Percentiles rank a stretch among this genome's conserved stretches.
phyloP scores from a whole-genome alignment of 1,284 basidiomycete genomes.

The Fomitopsis pinicola region DNA sequence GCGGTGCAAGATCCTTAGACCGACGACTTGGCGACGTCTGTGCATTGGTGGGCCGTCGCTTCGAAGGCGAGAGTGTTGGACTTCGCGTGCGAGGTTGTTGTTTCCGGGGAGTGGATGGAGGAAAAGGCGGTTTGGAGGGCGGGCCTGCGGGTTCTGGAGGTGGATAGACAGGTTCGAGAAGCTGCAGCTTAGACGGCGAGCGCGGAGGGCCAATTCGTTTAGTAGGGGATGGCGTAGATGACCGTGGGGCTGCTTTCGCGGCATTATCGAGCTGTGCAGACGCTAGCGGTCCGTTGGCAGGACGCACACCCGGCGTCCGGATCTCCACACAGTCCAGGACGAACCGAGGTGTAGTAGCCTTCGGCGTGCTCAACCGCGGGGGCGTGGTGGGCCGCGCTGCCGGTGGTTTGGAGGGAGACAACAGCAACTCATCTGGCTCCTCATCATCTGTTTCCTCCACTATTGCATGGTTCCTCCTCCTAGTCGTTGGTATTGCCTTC shows the following conservation, averaged over 20 bases:
- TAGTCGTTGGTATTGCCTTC: neutral
- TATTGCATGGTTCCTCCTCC: neutral
- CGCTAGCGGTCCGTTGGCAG: constrained; percentile 13
- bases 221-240: constrained; percentile 12
- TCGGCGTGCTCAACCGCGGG: constrained; percentile 12
- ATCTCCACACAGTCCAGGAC: constrained; percentile 40
- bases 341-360: constrained; percentile 22
- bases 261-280: constrained; percentile 1
- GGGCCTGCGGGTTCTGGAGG: neutral
- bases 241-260: constrained; percentile 7
- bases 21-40: constrained; percentile 18
- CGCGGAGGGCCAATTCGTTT: neutral
- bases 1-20: constrained; percentile 28
- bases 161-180: neutral
- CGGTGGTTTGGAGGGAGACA: constrained; percentile 21
- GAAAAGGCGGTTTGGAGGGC: neutral
- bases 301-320: constrained; percentile 20
- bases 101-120: neutral
- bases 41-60: constrained; percentile 20
- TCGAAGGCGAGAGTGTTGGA: constrained; percentile 17
- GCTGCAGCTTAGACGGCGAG: neutral
- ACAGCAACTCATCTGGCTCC: constrained; percentile 32
- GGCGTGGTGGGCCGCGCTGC: constrained; percentile 25
- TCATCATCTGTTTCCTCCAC: constrained; percentile 4
- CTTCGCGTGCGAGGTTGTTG: neutral